Conservation (phyloP, 2,329 filamentous ascomycete genomes). For the Apiospora marii region DNA sequence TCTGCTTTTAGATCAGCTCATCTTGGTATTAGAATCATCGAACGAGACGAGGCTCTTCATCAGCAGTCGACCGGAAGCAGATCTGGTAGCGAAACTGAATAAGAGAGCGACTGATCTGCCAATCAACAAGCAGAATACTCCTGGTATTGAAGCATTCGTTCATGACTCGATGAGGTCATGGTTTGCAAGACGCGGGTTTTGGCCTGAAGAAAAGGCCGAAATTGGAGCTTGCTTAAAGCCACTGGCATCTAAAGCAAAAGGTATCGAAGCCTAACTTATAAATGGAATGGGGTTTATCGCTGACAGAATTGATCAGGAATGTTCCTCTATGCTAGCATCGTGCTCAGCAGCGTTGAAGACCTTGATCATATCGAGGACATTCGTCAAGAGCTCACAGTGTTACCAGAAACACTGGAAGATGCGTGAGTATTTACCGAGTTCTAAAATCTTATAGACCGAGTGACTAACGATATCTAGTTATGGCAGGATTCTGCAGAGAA, state of each 20-base stretch:
- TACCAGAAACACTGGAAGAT: conserved; percentile 40
- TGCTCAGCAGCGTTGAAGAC: conserved; percentile 35
- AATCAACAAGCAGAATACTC: conserved; percentile 34
- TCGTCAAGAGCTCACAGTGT: conserved; percentile 35
- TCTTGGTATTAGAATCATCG: conserved; percentile 27
- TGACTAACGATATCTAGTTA: conserved; percentile 28
- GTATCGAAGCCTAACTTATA: no score
- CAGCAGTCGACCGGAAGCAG: conserved; percentile 38
- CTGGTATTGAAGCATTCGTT: conserved; percentile 35
- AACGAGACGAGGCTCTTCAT: conserved; percentile 33
- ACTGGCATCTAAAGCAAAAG: no score
- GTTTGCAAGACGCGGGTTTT: no score
- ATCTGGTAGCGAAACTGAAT: conserved; percentile 32
- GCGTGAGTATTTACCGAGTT: conserved; percentile 36
- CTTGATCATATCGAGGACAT: conserved; percentile 35
- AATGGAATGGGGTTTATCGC: conserved; percentile 18
- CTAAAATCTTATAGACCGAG: no score
- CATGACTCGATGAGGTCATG: conserved; percentile 20
- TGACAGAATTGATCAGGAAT: conserved; percentile 35
- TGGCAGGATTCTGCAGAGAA: conserved; percentile 28
- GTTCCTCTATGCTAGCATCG: conserved; percentile 43
- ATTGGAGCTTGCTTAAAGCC: no score
- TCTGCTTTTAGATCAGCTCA: conserved; percentile 28
- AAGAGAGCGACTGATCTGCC: conserved; percentile 28
- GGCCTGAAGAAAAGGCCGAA: no score